These are phyloP conservation scores for Aureobasidium subglaciale DNA, from an alignment of 2,329 filamentous ascomycete genomes.

Conservation along the genomic window DNA sequence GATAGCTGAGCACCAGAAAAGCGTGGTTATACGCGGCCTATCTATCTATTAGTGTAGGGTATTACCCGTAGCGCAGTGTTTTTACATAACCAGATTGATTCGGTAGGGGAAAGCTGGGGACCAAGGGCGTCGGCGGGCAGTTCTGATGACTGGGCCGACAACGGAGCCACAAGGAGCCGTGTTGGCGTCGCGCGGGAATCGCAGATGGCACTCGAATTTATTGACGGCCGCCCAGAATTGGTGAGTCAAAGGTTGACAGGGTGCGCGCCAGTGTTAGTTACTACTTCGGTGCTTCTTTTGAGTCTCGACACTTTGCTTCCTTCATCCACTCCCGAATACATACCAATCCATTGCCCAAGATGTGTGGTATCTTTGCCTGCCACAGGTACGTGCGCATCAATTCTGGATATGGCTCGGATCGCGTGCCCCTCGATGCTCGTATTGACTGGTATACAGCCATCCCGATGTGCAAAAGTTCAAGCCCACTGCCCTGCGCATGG, in stretches of 20 bases:
- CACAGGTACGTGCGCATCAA: constrained; percentile 61
- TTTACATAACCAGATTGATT: background rate
- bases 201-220: constrained; percentile 8
- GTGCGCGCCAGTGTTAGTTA: background rate
- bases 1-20: background rate
- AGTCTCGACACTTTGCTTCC: background rate
- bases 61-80: background rate
- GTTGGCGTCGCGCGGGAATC: constrained; percentile 4
- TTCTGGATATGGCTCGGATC: background rate
- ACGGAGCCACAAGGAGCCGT: background rate
- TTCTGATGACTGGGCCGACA: background rate
- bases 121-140: background rate
- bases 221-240: background rate
- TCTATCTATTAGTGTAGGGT: background rate
- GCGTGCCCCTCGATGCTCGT: constrained; percentile 20
- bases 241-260: constrained; percentile 9
- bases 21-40: constrained; percentile 3
- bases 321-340: background rate
- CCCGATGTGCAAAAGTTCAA: constrained; percentile 96
- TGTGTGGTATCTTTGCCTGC: constrained; percentile 98
- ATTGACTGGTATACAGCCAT: constrained; percentile 47
- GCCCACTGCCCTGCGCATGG: constrained; percentile 84
- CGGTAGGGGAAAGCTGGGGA: background rate
- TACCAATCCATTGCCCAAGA: constrained; percentile 41
- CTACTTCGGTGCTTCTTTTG: background rate